These are phyloP conservation scores for Sapria himalayana DNA, from an alignment of 345 rosid genomes.

Conservation along the genomic window DNA sequence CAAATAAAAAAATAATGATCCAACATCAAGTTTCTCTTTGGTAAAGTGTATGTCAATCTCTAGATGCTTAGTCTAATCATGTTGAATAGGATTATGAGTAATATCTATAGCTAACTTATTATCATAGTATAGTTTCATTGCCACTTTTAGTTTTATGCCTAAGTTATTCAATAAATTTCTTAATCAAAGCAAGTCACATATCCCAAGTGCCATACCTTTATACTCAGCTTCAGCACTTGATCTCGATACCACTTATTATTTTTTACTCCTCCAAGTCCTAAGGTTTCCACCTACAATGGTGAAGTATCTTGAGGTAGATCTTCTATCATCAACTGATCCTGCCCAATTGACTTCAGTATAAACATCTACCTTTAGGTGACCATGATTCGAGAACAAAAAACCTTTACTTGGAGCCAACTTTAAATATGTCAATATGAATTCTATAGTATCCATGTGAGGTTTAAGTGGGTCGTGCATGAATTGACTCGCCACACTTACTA, in stretches of 20 bases:
- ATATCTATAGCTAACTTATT: neutral
- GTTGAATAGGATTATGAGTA: neutral
- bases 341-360: neutral
- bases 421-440: neutral
- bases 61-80: neutral
- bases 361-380: neutral
- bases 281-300: neutral
- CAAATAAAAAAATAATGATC: too few relatives aligned
- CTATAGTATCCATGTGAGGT: neutral
- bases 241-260: neutral
- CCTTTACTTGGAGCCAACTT: neutral
- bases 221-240: neutral
- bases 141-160: too few relatives aligned
- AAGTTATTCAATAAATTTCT: neutral
- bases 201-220: neutral
- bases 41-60: neutral
- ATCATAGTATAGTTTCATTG: neutral
- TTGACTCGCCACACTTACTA: neutral
- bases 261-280: neutral
- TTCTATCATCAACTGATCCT: neutral
- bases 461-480: neutral
- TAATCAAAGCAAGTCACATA: neutral
- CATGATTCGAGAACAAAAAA: neutral
- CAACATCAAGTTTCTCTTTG: neutral
- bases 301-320: neutral